Percentiles rank a stretch among this genome's conserved stretches.
Evolutionary conservation across 176 grass and related monocot genomes (phyloP).

Genomic region (Puccinellia tenuiflora): DNA sequence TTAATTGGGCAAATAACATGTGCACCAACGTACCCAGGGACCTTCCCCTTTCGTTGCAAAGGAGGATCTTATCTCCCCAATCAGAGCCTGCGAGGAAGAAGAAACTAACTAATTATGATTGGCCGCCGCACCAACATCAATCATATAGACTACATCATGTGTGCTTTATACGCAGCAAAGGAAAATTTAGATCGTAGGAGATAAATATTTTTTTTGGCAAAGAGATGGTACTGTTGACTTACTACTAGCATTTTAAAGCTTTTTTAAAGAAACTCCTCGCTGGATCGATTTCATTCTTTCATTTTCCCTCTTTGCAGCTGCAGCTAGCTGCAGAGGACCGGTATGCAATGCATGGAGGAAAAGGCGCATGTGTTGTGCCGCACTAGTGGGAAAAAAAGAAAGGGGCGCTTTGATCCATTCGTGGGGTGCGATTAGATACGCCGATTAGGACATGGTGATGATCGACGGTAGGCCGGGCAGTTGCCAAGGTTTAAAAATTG

Average conservation of each 20-base stretch:
- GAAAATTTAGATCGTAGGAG: neutral
- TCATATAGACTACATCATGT: neutral
- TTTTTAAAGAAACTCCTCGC: neutral
- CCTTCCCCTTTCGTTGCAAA: constrained; percentile 38
- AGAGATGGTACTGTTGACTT: constrained; percentile 17
- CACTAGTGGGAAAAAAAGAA: neutral
- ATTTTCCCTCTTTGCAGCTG: neutral
- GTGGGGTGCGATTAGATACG: constrained; percentile 44
- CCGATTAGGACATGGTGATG: constrained; percentile 43
- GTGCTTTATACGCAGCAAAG: neutral
- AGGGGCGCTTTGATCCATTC: constrained; percentile 32
- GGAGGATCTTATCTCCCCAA: constrained; percentile 5
- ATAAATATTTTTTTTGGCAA: neutral
- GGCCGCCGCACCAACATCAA: neutral
- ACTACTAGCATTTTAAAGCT: neutral
- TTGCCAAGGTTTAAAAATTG: neutral
- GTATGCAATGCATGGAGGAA: constrained; percentile 12
- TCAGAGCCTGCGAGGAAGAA: neutral
- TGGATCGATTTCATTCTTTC: neutral
- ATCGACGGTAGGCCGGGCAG: neutral
- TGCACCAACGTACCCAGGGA: constrained; percentile 22
- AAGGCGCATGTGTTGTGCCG: constrained; percentile 23
- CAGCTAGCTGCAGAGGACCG: too few species aligned
- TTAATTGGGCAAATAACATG: constrained; percentile 28
- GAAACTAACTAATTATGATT: constrained; percentile 21